phyloP scores from a whole-genome alignment of 805 yeast species.

The Saturnispora sanitii region DNA sequence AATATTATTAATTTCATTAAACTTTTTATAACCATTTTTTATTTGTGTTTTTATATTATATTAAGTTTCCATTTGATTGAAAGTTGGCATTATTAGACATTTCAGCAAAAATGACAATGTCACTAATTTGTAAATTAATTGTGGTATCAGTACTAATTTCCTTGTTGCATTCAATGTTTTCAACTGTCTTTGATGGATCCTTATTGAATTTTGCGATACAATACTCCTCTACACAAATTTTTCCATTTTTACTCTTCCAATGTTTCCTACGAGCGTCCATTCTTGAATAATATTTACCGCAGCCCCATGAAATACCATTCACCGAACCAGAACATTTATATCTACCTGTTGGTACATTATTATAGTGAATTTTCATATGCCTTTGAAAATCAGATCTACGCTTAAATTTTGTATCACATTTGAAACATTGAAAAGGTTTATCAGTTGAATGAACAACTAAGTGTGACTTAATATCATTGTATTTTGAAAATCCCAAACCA shows the following conservation, averaged over 20 bases:
- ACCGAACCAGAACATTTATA: neutral
- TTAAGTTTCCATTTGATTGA: too few relatives aligned
- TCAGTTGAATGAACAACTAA: conserved; percentile 43
- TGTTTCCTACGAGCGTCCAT: conserved; percentile 6
- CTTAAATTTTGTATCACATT: conserved; percentile 54
- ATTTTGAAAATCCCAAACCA: neutral
- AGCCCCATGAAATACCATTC: conserved; percentile 6
- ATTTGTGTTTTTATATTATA: too few relatives aligned
- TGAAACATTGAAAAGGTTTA: conserved; percentile 53
- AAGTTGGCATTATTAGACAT: too few relatives aligned
- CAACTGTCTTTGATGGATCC: too few relatives aligned
- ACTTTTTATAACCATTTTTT: too few relatives aligned
- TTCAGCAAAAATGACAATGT: too few relatives aligned
- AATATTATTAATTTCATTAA: too few relatives aligned
- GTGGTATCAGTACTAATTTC: too few relatives aligned
- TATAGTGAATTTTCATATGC: conserved; percentile 54
- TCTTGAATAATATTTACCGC: conserved; percentile 3
- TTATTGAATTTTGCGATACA: too few relatives aligned
- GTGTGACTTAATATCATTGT: conserved; percentile 5
- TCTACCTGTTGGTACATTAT: neutral
- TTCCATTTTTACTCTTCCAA: conserved; percentile 7
- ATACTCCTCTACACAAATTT: conserved; percentile 4
- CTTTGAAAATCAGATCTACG: conserved; percentile 69
- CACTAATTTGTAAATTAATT: too few relatives aligned
- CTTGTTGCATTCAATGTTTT: too few relatives aligned